phyloP scores from a whole-genome alignment of 257 asterid genomes.

The Solanum pennellii region DNA sequence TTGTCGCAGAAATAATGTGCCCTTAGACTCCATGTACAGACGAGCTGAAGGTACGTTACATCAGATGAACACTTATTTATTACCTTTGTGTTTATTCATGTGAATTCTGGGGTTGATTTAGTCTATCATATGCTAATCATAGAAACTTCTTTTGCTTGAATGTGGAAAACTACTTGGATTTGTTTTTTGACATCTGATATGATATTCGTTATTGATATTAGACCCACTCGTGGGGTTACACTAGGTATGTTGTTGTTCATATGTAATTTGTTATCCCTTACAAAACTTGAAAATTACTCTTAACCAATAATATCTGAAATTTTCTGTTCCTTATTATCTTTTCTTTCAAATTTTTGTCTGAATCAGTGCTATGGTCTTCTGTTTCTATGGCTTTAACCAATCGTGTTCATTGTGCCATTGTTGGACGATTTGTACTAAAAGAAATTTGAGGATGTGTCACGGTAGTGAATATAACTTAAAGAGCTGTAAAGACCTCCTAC shows the following conservation, averaged over 20 bases:
- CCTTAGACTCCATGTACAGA: constrained; percentile 65
- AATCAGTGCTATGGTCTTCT: background rate
- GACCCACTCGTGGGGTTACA: background rate
- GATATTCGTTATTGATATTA: background rate
- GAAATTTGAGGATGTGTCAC: background rate
- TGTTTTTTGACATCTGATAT: background rate
- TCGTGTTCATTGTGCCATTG: background rate
- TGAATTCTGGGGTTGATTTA: background rate
- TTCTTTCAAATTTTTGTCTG: background rate
- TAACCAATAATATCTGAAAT: background rate
- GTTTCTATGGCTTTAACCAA: background rate
- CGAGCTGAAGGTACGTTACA: constrained; percentile 58
- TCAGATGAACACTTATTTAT: background rate
- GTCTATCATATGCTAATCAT: background rate
- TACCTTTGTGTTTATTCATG: background rate
- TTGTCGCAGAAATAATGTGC: constrained; percentile 72
- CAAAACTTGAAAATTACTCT: background rate
- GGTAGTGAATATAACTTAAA: background rate
- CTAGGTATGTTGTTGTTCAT: background rate
- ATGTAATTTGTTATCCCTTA: background rate
- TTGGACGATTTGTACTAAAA: background rate
- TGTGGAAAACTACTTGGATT: background rate
- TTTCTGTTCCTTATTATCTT: background rate
- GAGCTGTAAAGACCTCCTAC: background rate
- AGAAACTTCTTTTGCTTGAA: background rate